These are phyloP conservation scores for Blastocystis sp. DNA, from an alignment of 352 stramenopile species.

Conservation along the genomic window DNA sequence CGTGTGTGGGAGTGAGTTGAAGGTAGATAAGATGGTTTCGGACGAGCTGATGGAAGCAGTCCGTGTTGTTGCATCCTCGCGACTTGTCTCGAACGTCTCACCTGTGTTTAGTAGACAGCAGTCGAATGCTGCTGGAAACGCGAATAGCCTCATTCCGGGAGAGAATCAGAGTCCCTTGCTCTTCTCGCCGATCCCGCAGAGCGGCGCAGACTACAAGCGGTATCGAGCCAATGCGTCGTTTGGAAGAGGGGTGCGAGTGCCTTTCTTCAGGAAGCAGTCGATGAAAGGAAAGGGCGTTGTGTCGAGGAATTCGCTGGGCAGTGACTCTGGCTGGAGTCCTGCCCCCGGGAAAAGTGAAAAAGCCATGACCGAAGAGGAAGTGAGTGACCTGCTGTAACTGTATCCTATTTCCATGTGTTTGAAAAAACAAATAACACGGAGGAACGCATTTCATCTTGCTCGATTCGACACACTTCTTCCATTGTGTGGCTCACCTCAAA, in stretches of 20 bases:
- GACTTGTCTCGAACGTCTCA: neutral
- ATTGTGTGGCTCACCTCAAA: slow-evolving; percentile 55
- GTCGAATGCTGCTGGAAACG: neutral
- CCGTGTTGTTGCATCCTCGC: neutral
- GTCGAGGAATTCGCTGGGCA: neutral
- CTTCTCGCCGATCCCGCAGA: neutral
- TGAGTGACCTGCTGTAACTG: neutral
- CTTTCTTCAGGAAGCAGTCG: neutral
- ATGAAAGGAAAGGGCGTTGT: neutral
- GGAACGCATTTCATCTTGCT: slow-evolving; percentile 40
- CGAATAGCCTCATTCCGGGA: neutral
- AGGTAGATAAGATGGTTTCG: neutral
- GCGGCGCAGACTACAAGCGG: neutral
- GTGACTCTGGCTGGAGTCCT: neutral
- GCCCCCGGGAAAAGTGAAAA: neutral
- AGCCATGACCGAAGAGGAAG: neutral
- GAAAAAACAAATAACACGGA: neutral
- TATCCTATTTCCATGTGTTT: slow-evolving; percentile 26
- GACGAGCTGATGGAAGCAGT: neutral
- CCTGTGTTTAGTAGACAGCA: neutral
- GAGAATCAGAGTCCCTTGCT: neutral
- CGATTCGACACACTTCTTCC: slow-evolving; percentile 31
- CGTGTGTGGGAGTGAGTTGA: neutral
- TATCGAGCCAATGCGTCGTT: neutral
- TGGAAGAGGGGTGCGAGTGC: neutral